Evolutionary conservation across 306 rosid genomes (phyloP), one percentile per base, ranked within the genome.

Genomic region (Leucaena leucocephala): DNA sequence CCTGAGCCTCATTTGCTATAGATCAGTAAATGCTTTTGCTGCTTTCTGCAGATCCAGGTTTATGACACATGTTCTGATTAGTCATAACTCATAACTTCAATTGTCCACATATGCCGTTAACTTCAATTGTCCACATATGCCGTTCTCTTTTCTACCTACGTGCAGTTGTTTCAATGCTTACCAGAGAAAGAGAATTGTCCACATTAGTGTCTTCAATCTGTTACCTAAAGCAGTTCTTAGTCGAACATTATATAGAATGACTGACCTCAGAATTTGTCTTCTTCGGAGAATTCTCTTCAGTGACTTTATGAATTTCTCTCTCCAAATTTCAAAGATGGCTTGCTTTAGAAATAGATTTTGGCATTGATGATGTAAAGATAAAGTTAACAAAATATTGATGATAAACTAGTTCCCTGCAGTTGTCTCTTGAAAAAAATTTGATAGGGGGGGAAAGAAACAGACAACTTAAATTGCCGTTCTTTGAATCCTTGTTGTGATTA

Each of bases 1-100:
- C 9, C 22, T 22, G 39, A 44, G 19, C 74, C 39, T 19, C 39
- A 6, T 68, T 44, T 68, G 74, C 39, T 5, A 6, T 8, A 1
- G 55, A 68, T 12, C 40, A 68, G 55, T 22, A 21, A 68, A 70
- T 45, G 74, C 58, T 33, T 34, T 21, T 19, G 38, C 74, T 68
- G 73, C 54, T 19, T 33, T 71, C 59, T 71, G 75, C 75, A 48
- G 44, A 36, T 71, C 40, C 40, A 34, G 34, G 15, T 35, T 67
- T 67, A 40, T 67, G 50, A 42, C 50, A 40, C 34, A 59, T 58
- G 70, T n/a, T 66, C 45, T 66, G 46, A 66, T n/a, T 39, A 67
- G 48, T 67, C 35, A 40, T 40, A 17, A 40, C 16, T 67, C 34
- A 40, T 8, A 49, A 34, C 14, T 71, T 61, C 67, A 61, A 34